Evolutionary conservation across 2,329 filamentous ascomycete species (phyloP).

Genomic region (Alternaria brassicae): DNA sequence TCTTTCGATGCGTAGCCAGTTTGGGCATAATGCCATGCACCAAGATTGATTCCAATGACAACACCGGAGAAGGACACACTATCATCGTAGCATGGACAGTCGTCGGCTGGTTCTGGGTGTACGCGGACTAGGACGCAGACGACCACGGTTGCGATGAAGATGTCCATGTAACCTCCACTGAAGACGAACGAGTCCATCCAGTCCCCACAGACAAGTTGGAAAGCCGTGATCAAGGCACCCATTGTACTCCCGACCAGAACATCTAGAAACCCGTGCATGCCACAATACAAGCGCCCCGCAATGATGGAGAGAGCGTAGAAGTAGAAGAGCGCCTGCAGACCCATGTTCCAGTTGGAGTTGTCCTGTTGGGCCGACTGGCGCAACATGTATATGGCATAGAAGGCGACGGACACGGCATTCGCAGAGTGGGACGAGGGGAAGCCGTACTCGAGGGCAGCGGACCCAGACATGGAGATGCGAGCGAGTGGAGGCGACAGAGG

Average conservation of each 20-base stretch:
- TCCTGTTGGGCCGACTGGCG: slow-evolving; percentile 70
- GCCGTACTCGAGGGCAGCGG: slow-evolving; percentile 92
- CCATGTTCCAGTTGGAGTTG: slow-evolving; percentile 63
- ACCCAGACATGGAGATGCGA: slow-evolving; percentile 97
- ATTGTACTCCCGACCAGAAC: slow-evolving; percentile 81
- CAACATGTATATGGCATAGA: slow-evolving; percentile 79
- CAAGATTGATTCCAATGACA: slow-evolving; percentile 81
- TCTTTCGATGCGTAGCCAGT: slow-evolving; percentile 61
- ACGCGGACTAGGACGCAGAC: slow-evolving; percentile 82
- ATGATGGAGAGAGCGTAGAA: slow-evolving; percentile 90
- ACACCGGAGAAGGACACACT: slow-evolving; percentile 93
- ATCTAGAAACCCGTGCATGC: slow-evolving; percentile 97
- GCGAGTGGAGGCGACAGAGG: slow-evolving; percentile 91
- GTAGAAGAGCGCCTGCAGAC: slow-evolving; percentile 74
- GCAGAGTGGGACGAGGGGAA: slow-evolving; percentile 97
- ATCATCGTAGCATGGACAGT: slow-evolving; percentile 97
- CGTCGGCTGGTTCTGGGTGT: slow-evolving; percentile 94
- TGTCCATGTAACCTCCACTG: slow-evolving; percentile 62
- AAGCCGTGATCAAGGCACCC: slow-evolving; percentile 68
- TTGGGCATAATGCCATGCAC: slow-evolving; percentile 80
- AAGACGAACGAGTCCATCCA: slow-evolving; percentile 74
- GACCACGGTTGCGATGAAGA: slow-evolving; percentile 68
- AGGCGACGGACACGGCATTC: slow-evolving; percentile 92
- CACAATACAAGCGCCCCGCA: slow-evolving; percentile 90
- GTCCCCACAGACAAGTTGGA: slow-evolving; percentile 63